A percentile compares a stretch with the other conserved stretches of the same genome.
Conservation (phyloP, 352 stramenopile species). For the Pythium brachiatum region DNA sequence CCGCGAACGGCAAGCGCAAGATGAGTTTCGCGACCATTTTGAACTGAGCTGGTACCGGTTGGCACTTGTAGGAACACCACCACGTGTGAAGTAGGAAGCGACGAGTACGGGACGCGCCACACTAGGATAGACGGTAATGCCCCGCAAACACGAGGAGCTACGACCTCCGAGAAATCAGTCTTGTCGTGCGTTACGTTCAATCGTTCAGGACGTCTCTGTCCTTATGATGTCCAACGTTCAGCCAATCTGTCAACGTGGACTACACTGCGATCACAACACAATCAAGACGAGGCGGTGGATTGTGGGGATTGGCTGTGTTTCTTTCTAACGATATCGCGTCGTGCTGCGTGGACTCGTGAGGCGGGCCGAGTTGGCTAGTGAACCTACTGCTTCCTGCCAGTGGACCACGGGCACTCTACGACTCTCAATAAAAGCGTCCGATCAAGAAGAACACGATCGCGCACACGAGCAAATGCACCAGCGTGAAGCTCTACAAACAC, state of each 20-base stretch:
- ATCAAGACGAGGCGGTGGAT: not conserved
- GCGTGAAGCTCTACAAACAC: conserved; percentile 52
- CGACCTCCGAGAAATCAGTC: not conserved
- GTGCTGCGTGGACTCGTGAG: not conserved
- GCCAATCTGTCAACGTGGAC: not conserved
- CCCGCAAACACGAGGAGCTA: not conserved
- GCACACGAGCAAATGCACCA: conserved; percentile 83
- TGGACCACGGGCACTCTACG: not conserved
- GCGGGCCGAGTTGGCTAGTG: not conserved
- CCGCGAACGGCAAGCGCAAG: conserved; percentile 66
- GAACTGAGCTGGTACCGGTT: conserved; percentile 47
- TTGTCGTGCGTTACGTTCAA: not conserved
- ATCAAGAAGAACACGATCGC: conserved; percentile 90
- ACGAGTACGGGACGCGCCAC: not conserved
- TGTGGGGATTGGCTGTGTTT: not conserved
- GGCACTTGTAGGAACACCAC: conserved; percentile 1
- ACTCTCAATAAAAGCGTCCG: conserved; percentile 72
- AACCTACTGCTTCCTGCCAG: not conserved
- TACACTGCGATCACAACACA: not conserved
- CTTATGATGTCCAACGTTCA: not conserved
- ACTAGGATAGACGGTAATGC: not conserved
- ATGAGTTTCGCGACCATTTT: conserved; percentile 88
- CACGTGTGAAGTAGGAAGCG: conserved; percentile 3
- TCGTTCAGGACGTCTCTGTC: not conserved
- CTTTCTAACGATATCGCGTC: not conserved